phyloP scores from a whole-genome alignment of 768 basidiomycete species.

The Suillus bovinus region DNA sequence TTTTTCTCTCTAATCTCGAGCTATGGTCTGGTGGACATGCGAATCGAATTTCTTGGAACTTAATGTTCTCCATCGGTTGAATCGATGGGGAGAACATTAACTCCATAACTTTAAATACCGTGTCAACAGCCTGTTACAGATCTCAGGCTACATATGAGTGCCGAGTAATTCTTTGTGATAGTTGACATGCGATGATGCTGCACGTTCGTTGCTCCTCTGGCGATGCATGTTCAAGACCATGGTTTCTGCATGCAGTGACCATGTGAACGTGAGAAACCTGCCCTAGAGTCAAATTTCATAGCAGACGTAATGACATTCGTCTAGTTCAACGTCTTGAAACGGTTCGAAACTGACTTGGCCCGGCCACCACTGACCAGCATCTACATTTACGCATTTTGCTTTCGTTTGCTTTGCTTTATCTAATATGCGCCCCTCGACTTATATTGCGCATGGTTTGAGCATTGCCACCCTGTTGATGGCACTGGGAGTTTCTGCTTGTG shows the following conservation, averaged over 20 bases:
- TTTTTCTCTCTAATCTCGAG: background rate
- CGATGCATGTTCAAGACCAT: background rate
- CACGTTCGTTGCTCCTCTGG: background rate
- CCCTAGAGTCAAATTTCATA: slow-evolving; percentile 26
- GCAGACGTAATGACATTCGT: slow-evolving; percentile 32
- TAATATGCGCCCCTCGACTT: slow-evolving; percentile 35
- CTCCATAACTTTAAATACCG: background rate
- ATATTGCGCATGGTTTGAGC: slow-evolving; percentile 29
- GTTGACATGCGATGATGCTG: background rate
- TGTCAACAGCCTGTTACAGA: background rate
- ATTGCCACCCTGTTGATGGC: slow-evolving; percentile 29
- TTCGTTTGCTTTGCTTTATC: slow-evolving; percentile 3
- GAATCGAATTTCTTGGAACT: background rate
- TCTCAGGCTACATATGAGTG: background rate
- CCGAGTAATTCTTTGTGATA: background rate
- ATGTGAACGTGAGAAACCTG: slow-evolving; percentile 17
- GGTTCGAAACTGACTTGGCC: slow-evolving; percentile 2
- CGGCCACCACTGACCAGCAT: background rate
- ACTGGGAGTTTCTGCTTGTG: slow-evolving; percentile 33
- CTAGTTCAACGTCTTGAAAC: background rate
- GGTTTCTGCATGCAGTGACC: background rate
- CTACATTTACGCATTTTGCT: background rate
- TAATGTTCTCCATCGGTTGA: background rate
- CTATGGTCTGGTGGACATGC: background rate
- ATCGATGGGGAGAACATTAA: background rate